phyloP scores from a whole-genome alignment of 2,329 filamentous ascomycete species.

The Hymenoscyphus albidus region DNA sequence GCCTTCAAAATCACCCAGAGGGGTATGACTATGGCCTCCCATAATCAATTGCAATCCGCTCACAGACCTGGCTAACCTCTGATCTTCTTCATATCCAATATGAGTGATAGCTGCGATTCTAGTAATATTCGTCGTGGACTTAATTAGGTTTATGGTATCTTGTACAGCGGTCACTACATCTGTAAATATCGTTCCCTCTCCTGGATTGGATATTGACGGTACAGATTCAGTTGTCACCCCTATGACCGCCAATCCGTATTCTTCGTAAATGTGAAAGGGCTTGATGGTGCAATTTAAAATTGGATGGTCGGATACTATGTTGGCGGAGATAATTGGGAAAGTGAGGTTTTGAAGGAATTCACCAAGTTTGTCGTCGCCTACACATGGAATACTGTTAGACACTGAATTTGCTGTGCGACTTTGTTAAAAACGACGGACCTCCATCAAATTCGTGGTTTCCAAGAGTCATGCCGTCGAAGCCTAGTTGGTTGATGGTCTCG shows the following conservation, averaged over 20 bases:
- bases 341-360: slow-evolving; percentile 60
- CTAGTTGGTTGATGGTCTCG: slow-evolving; percentile 59
- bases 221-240: slow-evolving; percentile 61
- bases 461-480: slow-evolving; percentile 65
- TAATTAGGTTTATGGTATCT: slow-evolving; percentile 58
- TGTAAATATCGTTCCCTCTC: slow-evolving; percentile 53
- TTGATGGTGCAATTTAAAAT: slow-evolving; percentile 60
- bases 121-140: slow-evolving; percentile 56
- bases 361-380: slow-evolving; percentile 55
- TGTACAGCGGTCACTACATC: slow-evolving; percentile 57
- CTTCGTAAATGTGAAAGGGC: slow-evolving; percentile 60
- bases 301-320: slow-evolving; percentile 57
- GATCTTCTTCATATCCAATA: slow-evolving; percentile 62
- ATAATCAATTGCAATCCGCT: slow-evolving; percentile 66
- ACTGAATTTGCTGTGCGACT: no score
- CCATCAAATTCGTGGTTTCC: slow-evolving; percentile 66
- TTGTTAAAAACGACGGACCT: slow-evolving; percentile 25
- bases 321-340: slow-evolving; percentile 61
- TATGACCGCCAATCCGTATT: slow-evolving; percentile 59
- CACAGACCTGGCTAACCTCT: slow-evolving; percentile 55
- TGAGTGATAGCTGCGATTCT: slow-evolving; percentile 64
- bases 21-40: slow-evolving; percentile 58
- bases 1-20: slow-evolving; percentile 55
- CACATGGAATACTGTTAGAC: no score
- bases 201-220: slow-evolving; percentile 55